Evolutionary conservation across 208 protist genomes (phyloP), one percentile per base, ranked within the genome.

Genomic region (Herpetomonas samuelpessoai): DNA sequence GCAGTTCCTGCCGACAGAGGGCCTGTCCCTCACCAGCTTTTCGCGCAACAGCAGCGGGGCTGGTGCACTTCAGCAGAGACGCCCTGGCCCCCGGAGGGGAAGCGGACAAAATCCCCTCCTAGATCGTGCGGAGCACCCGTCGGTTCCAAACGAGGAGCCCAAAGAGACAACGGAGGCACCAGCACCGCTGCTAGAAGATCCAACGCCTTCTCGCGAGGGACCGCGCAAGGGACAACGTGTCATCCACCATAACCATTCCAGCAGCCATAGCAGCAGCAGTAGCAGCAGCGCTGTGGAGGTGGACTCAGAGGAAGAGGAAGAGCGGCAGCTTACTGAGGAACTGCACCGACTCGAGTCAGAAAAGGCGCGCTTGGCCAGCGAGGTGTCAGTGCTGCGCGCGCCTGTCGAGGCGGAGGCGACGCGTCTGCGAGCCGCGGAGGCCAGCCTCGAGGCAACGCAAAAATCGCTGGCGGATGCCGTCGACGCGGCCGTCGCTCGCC

Each of bases 281-380:
- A 51, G 46, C 22, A 19, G 22, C 18, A 26, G 28, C 25, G 24
- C 29, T 57, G 52, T 10, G 18, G 46, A 51, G 9, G 46, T 16
- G 35, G 10, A 16, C 35, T 7, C 35, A 18, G 35, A 41, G 7
- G 35, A 75, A 26, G 57, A 60, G 41, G 69, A 74, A 50, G 70
- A 76, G 59, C 51, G n/a, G 39, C 30, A 38, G 18, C 59, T 84
- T 1, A 68, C 50, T 14, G 41, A 44, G n/a, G 63, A 38, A 14
- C 46, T 53, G 16, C 59, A 53, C 29, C 64, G 48, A 22, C 57
- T 79, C 18, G 76, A 83, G 68, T 53, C 45, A 26, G 68, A 79
- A 48, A 57, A 61, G 48, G 65, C 59, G 22, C 46, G 45, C 10
- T 45, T 79, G n/a, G 71, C 78, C 58, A 74, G 62, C 26, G 76